Base-by-base conservation (phyloP, 768 basidiomycete genomes). In the Pleurotus giganteus region DNA sequence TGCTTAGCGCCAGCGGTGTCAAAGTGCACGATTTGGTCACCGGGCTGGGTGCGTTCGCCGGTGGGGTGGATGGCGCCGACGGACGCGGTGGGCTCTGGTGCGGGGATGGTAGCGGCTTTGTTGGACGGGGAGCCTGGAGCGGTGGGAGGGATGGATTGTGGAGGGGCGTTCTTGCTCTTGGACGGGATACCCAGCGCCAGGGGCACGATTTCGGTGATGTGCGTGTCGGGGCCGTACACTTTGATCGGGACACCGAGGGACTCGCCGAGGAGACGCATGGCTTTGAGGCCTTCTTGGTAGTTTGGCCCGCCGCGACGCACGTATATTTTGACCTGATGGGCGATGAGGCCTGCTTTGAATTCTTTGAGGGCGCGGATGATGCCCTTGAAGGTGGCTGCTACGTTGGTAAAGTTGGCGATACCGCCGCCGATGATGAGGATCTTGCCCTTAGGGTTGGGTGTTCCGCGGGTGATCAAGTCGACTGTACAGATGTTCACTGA, bases 341-440 rank as follows among this genome's bases (percentile, higher is more conserved):
- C 75, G 66, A 92, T 88, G 60, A 98, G 83, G 52, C 85, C 86
- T 41, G 80, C 75, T 79, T 94, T 94, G 83, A 82, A 94, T 72
- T 94, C 90, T 78, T 96, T 89, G 61, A 99, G 81, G 15, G 97
- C 95, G 42, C 86, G 90, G 72, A 99, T 99, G 80, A 98, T 99
- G 59, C 96, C 96, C 81, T 98, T 98, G 89, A 99, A 99, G 57
- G 96, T 98, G 8, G 96, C 89, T 29, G 95, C 97, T 62, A 98
- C 95, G 69, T 99, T 98, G 69, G 94, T 98, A 78, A 99, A 99
- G 85, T 99, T 99, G 77, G 97, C 97, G 59, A 97, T 97, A 76
- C 96, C 96, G 74, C 97, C 97, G 73, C 96, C 97, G 61, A 99
- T 97, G 82, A 99, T 97, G 73, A 98, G 89, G 69, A 98, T 85